Percentiles rank a stretch among this genome's conserved stretches.
These are phyloP conservation scores for Tuber brumale DNA, from an alignment of 495 filamentous ascomycete species.

Conservation along the genomic window DNA sequence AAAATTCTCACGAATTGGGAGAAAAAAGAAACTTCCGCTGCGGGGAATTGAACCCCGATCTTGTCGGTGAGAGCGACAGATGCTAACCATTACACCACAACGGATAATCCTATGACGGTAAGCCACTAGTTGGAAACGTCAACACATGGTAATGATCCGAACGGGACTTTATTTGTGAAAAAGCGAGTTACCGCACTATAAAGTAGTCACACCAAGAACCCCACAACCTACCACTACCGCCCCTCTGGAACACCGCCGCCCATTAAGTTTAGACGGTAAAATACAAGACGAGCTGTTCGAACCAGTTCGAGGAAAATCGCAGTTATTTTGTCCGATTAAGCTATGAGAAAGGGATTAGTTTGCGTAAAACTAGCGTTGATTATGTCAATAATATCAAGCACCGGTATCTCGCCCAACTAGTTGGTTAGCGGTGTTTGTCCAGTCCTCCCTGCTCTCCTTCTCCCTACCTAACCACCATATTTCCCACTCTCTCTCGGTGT, in stretches of 20 bases:
- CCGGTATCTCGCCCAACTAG: background rate
- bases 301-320: background rate
- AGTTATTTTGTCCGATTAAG: background rate
- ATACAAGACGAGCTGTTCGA: background rate
- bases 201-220: background rate
- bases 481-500: background rate
- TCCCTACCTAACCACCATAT: background rate
- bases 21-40: slow-evolving; percentile 10
- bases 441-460: background rate
- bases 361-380: too few species aligned
- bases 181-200: background rate
- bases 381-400: too few species aligned
- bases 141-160: background rate
- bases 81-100: slow-evolving; percentile 27
- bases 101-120: background rate
- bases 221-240: background rate
- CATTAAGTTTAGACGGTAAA: background rate
- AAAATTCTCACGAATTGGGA: too few species aligned
- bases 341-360: too few species aligned
- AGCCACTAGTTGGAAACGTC: background rate
- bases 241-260: too few species aligned
- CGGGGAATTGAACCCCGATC: slow-evolving; percentile 26
- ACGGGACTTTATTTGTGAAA: background rate
- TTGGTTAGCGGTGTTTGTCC: background rate
- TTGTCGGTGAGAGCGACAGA: slow-evolving; percentile 25